Base-by-base conservation (phyloP, 345 rosid genomes). In the Populus davidiana region DNA sequence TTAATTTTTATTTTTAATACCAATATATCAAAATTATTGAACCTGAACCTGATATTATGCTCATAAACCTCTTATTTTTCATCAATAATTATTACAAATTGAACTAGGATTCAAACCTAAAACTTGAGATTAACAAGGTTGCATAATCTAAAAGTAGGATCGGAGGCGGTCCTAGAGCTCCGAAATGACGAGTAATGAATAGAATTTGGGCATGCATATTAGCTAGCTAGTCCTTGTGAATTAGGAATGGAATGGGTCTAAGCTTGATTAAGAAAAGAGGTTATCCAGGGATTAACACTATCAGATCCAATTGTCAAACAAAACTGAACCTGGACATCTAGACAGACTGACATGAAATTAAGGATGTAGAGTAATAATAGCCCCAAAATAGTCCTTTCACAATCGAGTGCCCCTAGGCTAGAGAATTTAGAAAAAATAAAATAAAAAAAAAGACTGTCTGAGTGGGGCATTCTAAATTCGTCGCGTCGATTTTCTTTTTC, bases 351-450 rank as follows among this genome's bases (percentile, higher is more conserved):
- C 27, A 3, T 59, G 23, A n/a, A 59, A 59, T 59, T 9, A 59
- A 47, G 67, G 76, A 17, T 69, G 29, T 72, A 80, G 78, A 78
- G 14, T 35, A 12, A 20, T 35, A 12, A 20, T 27, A 66, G 80
- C 74, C 62, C 69, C 79, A 80, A 72, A 77, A 75, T 14, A 33
- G 87, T 83, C 44, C 39, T 71, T 78, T 68, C 54, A 23, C 14
- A 61, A 14, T 81, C 79, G 84, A 77, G 81, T 74, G 80, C 68
- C 84, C 87, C 83, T 16, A 79, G 77, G 36, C 27, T 2, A 59
- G 23, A 25, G 31, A 74, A 66, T 62, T 78, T 35, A 65, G 36
- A 35, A 13, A 72, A 50, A 21, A 71, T 43, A n/a, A 33, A 33
- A 35, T 6, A 77, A 67, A 2, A 64, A 39, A 8, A 27, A 33